phyloP scores from a whole-genome alignment of 441 rosid species.

The Isatis lusitanica region DNA sequence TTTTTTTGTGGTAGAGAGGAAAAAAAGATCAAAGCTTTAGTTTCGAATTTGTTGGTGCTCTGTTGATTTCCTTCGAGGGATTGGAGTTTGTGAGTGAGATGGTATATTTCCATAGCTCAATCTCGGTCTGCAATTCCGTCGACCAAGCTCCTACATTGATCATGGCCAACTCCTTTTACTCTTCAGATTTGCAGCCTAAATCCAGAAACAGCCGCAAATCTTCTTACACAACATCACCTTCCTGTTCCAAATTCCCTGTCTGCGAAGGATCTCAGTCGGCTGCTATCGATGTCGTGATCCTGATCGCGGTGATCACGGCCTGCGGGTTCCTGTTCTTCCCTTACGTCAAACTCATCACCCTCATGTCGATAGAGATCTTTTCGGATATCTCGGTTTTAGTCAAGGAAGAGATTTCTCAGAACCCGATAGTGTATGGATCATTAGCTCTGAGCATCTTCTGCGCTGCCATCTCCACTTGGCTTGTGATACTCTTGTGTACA shows the following conservation, averaged over 20 bases:
- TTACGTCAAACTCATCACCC: slow-evolving; percentile 37
- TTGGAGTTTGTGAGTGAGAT: slow-evolving; percentile 41
- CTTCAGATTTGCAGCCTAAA: slow-evolving; percentile 9
- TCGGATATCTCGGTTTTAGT: slow-evolving; percentile 45
- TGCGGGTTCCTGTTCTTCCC: slow-evolving; percentile 47
- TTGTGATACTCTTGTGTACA: slow-evolving; percentile 53
- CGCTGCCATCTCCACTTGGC: slow-evolving; percentile 67
- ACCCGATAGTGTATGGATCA: slow-evolving; percentile 71
- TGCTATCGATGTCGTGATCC: slow-evolving; percentile 33
- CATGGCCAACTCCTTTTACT: slow-evolving; percentile 40
- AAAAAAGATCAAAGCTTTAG: neutral
- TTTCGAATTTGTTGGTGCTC: neutral
- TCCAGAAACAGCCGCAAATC: slow-evolving; percentile 39
- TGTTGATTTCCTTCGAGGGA: slow-evolving; percentile 33
- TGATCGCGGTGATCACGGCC: slow-evolving; percentile 43
- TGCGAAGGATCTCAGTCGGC: slow-evolving; percentile 40
- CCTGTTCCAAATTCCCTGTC: slow-evolving; percentile 45
- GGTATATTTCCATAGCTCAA: slow-evolving; percentile 46
- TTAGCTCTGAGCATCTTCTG: slow-evolving; percentile 60
- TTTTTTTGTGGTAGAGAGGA: neutral
- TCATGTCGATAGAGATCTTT: slow-evolving; percentile 41
- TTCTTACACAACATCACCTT: slow-evolving; percentile 35
- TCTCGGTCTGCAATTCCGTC: slow-evolving; percentile 51
- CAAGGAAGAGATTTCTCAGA: slow-evolving; percentile 59
- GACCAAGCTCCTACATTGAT: slow-evolving; percentile 40